Evolutionary conservation across 169 alveolate genomes (phyloP).

Genomic region (Eimeria maxima): DNA sequence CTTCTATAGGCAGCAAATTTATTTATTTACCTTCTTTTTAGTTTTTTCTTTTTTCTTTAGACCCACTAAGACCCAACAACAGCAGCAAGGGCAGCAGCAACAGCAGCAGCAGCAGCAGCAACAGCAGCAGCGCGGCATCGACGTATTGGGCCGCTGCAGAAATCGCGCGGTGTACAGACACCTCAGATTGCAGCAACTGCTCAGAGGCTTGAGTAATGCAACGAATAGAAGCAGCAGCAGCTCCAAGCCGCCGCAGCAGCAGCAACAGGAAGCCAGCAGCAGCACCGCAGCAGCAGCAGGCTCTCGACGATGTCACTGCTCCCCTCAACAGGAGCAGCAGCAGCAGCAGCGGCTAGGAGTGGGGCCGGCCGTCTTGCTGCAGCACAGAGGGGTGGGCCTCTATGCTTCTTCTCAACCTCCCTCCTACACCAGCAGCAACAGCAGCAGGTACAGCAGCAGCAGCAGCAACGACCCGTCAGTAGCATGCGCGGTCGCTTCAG

Average conservation of each 20-base stretch:
- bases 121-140: neutral
- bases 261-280: neutral
- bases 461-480: conserved; percentile 13
- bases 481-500: neutral
- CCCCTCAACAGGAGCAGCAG: neutral
- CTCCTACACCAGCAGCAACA: conserved; percentile 19
- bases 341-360: neutral
- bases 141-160: neutral
- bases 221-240: neutral
- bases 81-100: too few species aligned
- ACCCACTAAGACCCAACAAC: neutral
- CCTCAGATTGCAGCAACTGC: neutral
- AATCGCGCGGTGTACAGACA: neutral
- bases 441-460: conserved; percentile 52
- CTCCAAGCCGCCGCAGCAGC: neutral
- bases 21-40: neutral
- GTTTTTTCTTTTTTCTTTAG: neutral
- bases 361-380: neutral
- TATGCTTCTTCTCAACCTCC: neutral
- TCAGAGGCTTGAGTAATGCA: neutral
- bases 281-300: conserved; percentile 7
- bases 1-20: neutral
- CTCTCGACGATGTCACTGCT: neutral
- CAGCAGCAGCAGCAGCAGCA: neutral
- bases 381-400: neutral